Percentiles rank a stretch among this genome's conserved stretches.
Evolutionary conservation across 345 rosid species (phyloP).

Genomic region (Linum trigynum): DNA sequence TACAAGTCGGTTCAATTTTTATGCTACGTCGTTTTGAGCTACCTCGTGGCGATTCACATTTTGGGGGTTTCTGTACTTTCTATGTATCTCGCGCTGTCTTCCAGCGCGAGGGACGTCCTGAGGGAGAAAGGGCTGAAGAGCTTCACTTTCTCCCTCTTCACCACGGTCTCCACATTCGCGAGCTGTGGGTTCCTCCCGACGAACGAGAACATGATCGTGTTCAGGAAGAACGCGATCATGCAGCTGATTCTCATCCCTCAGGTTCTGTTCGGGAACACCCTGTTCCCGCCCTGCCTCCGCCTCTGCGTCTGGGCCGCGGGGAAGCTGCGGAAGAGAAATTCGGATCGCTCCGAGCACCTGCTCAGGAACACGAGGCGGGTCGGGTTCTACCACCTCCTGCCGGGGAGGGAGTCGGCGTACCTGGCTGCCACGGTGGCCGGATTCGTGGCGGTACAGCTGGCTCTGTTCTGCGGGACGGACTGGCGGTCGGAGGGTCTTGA

Average conservation of each 20-base stretch:
- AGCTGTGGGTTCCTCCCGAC: conserved; percentile 66
- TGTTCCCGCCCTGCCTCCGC: conserved; percentile 37
- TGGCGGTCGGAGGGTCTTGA: conserved; percentile 10
- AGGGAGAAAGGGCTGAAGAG: conserved; percentile 23
- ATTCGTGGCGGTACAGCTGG: conserved; percentile 17
- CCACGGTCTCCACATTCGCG: conserved; percentile 41
- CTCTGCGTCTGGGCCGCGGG: conserved; percentile 29
- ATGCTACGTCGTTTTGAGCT: conserved; percentile 35
- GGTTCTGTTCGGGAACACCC: conserved; percentile 45
- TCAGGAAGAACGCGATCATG: conserved; percentile 43
- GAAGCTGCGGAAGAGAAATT: conserved; percentile 21
- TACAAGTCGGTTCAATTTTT: conserved; percentile 19
- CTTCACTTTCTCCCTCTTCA: conserved; percentile 46
- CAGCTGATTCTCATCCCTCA: conserved; percentile 45
- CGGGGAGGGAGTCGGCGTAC: background rate
- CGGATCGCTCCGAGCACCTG: conserved; percentile 25
- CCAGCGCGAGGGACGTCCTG: conserved; percentile 33
- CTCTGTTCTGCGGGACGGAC: conserved; percentile 11
- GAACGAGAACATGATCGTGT: conserved; percentile 62
- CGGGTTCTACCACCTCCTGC: conserved; percentile 16
- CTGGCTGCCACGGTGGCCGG: conserved; percentile 19
- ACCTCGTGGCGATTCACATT: conserved; percentile 26
- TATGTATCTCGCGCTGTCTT: conserved; percentile 23
- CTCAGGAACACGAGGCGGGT: conserved; percentile 28
- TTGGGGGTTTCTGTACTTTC: conserved; percentile 30